Percentiles rank a stretch among this genome's conserved stretches.
phyloP scores from a whole-genome alignment of 169 alveolate species.

The Cryptosporidium andersoni region DNA sequence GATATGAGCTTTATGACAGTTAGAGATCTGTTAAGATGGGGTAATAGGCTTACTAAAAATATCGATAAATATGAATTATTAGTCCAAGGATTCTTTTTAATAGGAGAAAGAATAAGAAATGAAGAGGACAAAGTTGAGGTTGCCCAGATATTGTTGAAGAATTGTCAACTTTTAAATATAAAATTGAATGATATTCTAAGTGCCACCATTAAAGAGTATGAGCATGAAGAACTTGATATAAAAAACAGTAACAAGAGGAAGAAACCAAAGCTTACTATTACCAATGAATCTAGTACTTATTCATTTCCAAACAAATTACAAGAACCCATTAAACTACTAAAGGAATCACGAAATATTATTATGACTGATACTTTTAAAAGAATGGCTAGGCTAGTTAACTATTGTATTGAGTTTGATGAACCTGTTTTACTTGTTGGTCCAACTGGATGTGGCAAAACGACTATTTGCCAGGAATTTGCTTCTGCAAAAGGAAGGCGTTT shows the following conservation, averaged over 20 bases:
- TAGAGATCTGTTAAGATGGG: constrained; percentile 99
- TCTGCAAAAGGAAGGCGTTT: constrained; percentile 76
- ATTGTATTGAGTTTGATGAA: constrained; percentile 92
- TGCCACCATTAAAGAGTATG: background rate
- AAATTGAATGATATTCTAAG: constrained; percentile 11
- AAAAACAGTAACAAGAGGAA: constrained; percentile 8
- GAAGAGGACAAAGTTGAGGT: constrained; percentile 86
- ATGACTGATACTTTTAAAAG: constrained; percentile 78
- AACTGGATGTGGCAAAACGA: constrained; percentile 99
- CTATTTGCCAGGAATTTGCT: constrained; percentile 91
- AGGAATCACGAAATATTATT: background rate
- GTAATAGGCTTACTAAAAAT: constrained; percentile 80
- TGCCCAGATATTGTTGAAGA: constrained; percentile 78
- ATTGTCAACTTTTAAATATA: constrained; percentile 34
- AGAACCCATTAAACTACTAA: background rate
- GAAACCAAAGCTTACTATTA: background rate
- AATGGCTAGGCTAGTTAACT: constrained; percentile 86
- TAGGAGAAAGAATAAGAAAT: constrained; percentile 93
- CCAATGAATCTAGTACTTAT: background rate
- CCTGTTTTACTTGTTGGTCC: constrained; percentile 99
- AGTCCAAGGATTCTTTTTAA: constrained; percentile 90
- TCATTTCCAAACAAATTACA: background rate
- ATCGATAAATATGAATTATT: constrained; percentile 82
- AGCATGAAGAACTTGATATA: background rate
- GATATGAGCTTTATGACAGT: constrained; percentile 92